phyloP scores from a whole-genome alignment of 1,284 basidiomycete genomes.

The Irpex sp. region DNA sequence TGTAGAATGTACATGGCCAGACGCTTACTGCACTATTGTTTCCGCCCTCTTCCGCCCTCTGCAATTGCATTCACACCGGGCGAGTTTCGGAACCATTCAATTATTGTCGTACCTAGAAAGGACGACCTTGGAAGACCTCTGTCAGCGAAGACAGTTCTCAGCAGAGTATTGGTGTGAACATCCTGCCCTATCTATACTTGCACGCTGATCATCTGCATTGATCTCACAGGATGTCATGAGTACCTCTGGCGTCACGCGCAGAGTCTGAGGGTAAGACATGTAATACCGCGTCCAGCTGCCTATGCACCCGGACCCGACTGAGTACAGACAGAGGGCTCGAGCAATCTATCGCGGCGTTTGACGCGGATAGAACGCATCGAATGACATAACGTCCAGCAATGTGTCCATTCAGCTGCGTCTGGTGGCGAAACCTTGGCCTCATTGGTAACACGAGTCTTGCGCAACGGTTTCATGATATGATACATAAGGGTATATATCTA shows the following conservation, averaged over 20 bases:
- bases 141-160: background rate
- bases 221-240: background rate
- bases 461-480: background rate
- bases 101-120: background rate
- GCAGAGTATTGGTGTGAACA: background rate
- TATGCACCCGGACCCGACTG: background rate
- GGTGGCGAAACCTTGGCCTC: background rate
- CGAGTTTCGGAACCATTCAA: background rate
- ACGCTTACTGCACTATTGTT: background rate
- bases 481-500: slow-evolving; percentile 8
- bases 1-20: background rate
- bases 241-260: background rate
- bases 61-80: background rate
- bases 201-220: slow-evolving; percentile 1
- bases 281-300: background rate
- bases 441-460: slow-evolving; percentile 3
- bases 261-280: background rate
- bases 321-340: background rate
- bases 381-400: background rate
- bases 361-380: background rate
- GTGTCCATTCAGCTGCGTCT: background rate
- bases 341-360: background rate
- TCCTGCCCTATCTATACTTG: background rate
- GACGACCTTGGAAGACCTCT: background rate
- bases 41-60: background rate